These are phyloP conservation scores for Macrolepiota dolichaula DNA, from an alignment of 768 basidiomycete genomes.

Conservation along the genomic window DNA sequence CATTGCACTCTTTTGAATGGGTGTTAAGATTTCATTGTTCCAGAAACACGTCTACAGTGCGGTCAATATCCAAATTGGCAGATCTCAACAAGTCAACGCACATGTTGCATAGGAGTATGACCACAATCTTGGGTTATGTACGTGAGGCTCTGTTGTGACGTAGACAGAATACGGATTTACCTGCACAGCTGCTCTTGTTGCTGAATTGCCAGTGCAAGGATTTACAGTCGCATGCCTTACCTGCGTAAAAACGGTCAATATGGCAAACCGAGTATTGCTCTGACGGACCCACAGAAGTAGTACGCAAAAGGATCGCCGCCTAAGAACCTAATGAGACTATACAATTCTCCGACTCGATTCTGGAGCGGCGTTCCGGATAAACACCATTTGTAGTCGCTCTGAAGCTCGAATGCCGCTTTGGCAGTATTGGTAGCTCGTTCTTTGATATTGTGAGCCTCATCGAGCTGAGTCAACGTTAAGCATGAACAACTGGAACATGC, in stretches of 20 bases:
- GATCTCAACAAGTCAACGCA: conserved; percentile 17
- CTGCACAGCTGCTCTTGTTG: conserved; percentile 80
- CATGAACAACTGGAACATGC: not conserved
- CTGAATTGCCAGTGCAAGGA: conserved; percentile 92
- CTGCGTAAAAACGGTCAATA: conserved; percentile 29
- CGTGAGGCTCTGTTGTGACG: not conserved
- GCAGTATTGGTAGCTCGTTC: conserved; percentile 93
- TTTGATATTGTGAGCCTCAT: conserved; percentile 98
- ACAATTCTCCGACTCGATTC: conserved; percentile 98
- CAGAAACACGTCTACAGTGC: conserved; percentile 80
- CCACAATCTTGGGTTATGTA: conserved; percentile 58
- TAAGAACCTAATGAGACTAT: conserved; percentile 89
- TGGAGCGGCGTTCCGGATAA: conserved; percentile 95
- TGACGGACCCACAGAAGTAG: conserved; percentile 72
- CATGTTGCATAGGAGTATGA: conserved; percentile 83
- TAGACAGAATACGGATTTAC: conserved; percentile 33
- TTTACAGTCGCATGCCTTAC: conserved; percentile 92
- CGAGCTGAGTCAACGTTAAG: conserved; percentile 54
- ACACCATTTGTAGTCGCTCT: conserved; percentile 87
- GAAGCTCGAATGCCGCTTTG: conserved; percentile 91
- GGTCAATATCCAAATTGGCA: conserved; percentile 13
- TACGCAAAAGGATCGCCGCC: conserved; percentile 91
- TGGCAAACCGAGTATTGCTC: not conserved
- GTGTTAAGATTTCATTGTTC: conserved; percentile 95
- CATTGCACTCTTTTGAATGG: conserved; percentile 92